These are phyloP conservation scores for Rhizophagus sp. DNA, from an alignment of 192 early-diverging fungal species.

Conservation along the genomic window DNA sequence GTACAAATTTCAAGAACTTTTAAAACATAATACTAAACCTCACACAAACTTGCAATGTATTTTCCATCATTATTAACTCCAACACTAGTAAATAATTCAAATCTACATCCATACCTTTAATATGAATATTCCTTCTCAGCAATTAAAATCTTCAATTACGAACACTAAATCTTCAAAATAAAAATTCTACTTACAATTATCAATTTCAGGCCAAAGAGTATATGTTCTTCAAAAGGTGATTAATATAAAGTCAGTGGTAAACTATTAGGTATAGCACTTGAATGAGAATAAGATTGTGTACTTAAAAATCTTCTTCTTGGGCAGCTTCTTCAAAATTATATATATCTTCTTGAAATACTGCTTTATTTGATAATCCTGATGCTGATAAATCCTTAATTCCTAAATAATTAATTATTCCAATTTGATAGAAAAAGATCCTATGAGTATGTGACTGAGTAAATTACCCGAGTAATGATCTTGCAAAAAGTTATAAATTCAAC, in stretches of 20 bases:
- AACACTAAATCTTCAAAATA: neutral
- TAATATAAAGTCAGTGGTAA: conserved; percentile 43
- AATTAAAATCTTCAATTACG: neutral
- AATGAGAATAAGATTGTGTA: conserved; percentile 59
- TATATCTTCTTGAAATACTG: conserved; percentile 65
- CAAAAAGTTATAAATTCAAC: conserved; percentile 2
- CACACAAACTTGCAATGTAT: conserved; percentile 74
- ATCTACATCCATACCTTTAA: conserved; percentile 82
- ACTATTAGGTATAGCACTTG: conserved; percentile 47
- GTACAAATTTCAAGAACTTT: neutral
- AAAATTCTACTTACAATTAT: conserved; percentile 72
- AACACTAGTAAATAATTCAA: conserved; percentile 84
- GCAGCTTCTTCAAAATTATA: conserved; percentile 45
- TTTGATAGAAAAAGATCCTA: neutral
- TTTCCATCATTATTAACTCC: conserved; percentile 71
- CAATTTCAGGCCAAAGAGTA: conserved; percentile 94
- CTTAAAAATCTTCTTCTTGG: conserved; percentile 61
- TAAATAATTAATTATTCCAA: conserved; percentile 16
- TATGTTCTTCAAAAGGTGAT: conserved; percentile 90
- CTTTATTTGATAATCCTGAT: conserved; percentile 95
- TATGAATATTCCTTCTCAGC: neutral
- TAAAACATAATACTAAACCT: conserved; percentile 42
- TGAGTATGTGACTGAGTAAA: too few relatives aligned
- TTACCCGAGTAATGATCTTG: too few relatives aligned
- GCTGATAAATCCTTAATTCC: conserved; percentile 73